Base-by-base conservation (phyloP, 495 filamentous ascomycete species). In the Talaromyces liani region DNA sequence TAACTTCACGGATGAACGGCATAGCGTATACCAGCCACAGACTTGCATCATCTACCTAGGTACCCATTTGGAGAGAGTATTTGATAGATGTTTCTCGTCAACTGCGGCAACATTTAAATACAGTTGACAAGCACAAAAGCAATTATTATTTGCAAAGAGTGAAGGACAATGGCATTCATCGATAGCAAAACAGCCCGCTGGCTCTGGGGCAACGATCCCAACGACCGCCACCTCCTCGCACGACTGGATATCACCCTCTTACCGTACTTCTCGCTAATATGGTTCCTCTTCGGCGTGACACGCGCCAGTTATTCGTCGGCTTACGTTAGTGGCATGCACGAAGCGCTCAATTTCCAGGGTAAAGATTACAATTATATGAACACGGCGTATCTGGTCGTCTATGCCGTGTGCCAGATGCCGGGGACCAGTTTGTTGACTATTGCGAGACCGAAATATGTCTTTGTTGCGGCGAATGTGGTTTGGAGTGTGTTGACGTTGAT, bases 351-450 rank as follows among this genome's bases (percentile, higher is more conserved):
- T 12, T 77, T 77, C 34, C 54, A 75, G 31, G 72, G 74, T 1
- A 77, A 75, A 41, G 70, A 74, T 9, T 77, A 72, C 61, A 77
- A 75, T 54, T 77, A 77, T 39, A 73, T 77, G 74, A 75, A 59
- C 22, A 77, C 74, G 5, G 70, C 71, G 1, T 77, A 77, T 58
- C 24, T 75, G 61, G 72, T 74, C 8, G 69, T 73, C 3, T 77
- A 77, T 64, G 72, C 72, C 1, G 74, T 77, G 16, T 77, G 65
- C 25, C 74, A 77, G 58, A 77, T 77, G 59, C 74, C 72, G 0
- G 71, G 71, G 6, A 75, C 73, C 7, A 73, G 71, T 47, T 64
- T 73, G 0, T 60, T 75, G 58, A 75, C 73, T 7, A 60, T 75
- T 7, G 62, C 63, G 6, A 66, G 73, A 9, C 73, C 73, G 1